A percentile compares a stretch with the other conserved stretches of the same genome.
These are phyloP conservation scores for Nakaseomyces glabratus DNA, from an alignment of 1,139 yeast species.

Conservation along the genomic window DNA sequence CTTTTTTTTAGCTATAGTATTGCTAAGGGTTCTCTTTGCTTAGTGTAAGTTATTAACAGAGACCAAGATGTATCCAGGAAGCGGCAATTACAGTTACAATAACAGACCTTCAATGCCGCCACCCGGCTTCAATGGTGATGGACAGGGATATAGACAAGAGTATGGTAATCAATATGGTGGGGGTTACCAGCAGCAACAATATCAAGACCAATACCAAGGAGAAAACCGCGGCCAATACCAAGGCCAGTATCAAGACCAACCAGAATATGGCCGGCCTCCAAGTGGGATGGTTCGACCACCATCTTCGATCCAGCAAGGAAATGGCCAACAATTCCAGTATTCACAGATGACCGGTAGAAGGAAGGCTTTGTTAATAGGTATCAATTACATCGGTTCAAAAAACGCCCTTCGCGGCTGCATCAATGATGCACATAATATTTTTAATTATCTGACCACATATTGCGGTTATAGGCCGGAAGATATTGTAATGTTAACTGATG, in stretches of 20 bases:
- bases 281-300: conserved; percentile 9
- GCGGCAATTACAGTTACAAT: conserved; percentile 25
- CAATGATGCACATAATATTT: conserved; percentile 66
- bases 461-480: conserved; percentile 70
- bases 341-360: conserved; percentile 68
- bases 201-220: conserved; percentile 3
- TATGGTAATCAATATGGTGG: conserved; percentile 13
- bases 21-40: too few relatives aligned
- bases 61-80: conserved; percentile 27
- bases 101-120: conserved; percentile 22
- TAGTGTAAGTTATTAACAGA: too few relatives aligned
- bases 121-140: conserved; percentile 9
- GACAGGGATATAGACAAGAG: conserved; percentile 12
- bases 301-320: conserved; percentile 9
- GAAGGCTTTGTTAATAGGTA: conserved; percentile 80
- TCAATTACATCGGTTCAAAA: conserved; percentile 71
- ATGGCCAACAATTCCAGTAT: conserved; percentile 43
- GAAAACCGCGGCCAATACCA: background rate
- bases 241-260: conserved; percentile 1
- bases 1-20: too few relatives aligned
- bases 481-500: conserved; percentile 77
- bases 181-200: conserved; percentile 7
- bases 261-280: conserved; percentile 12
- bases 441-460: conserved; percentile 43
- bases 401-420: conserved; percentile 77